A percentile compares a stretch with the other conserved stretches of the same genome.
Conservation (phyloP, 1,139 yeast species). For the Eremothecium gossypii region DNA sequence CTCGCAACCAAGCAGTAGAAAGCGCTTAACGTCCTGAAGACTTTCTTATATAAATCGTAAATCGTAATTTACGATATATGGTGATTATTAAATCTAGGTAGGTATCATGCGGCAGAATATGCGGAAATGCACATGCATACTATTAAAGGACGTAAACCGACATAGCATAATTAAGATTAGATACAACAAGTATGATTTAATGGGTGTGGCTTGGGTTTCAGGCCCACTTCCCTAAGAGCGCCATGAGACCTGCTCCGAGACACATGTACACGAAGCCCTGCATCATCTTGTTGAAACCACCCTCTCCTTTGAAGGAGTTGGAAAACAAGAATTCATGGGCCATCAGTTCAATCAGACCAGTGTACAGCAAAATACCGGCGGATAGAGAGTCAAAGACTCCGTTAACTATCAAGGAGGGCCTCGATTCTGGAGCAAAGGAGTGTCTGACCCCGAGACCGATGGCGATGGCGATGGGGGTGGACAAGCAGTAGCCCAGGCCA, state of each 20-base stretch:
- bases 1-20: too few species aligned
- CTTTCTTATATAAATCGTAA: too few species aligned
- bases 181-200: background rate
- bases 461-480: conserved; percentile 79
- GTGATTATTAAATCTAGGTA: too few species aligned
- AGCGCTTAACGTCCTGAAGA: too few species aligned
- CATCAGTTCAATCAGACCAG: conserved; percentile 80
- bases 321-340: conserved; percentile 80
- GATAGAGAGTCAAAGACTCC: conserved; percentile 80
- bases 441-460: conserved; percentile 78
- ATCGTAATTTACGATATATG: too few species aligned
- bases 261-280: conserved; percentile 38
- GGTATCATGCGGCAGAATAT: too few species aligned
- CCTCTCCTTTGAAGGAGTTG: conserved; percentile 45
- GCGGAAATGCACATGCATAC: too few species aligned
- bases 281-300: conserved; percentile 31
- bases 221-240: conserved; percentile 85
- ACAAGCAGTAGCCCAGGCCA: conserved; percentile 52
- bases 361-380: conserved; percentile 75
- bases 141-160: too few species aligned
- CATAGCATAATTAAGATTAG: background rate
- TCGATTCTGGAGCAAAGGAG: conserved; percentile 56
- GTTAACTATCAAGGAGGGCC: conserved; percentile 56
- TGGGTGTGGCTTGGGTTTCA: conserved; percentile 25
- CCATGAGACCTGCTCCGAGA: conserved; percentile 76